Evolutionary conservation across 2,329 filamentous ascomycete species (phyloP), one percentile per base, ranked within the genome.

Genomic region (Alternaria hordeiaustralica): DNA sequence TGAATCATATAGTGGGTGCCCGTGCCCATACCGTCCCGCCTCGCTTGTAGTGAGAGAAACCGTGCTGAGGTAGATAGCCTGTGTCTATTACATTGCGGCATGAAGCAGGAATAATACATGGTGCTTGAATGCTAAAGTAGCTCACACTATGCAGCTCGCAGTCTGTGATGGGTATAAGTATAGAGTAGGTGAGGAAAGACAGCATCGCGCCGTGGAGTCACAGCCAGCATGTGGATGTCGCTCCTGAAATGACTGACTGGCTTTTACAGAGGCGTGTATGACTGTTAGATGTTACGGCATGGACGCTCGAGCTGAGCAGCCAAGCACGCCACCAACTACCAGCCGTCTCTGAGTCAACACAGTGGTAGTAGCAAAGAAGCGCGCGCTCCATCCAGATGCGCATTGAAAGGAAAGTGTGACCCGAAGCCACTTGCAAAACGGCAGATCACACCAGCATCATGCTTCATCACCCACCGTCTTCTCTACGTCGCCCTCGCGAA

Each of bases 391-490:
- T n/a, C 36, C 23, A n/a, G 5, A 23, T 53, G 20, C 20, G 13
- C 49, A 53, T 6, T 23, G 10, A 25, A 10, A 30, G 5, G 5
- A 3, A 1, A 23, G 30, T 41, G 3, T 36, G 30, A 53, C 30
- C 20, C 2, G 20, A 2, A 36, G 20, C 49, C 8, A 53, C 30
- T 9, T 23, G 30, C 13, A 13, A 36, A 53, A 41, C 13, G 1
- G 12, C 49, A 23, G 30, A 25, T 6, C 20, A 53, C 6, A 15
- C 28, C 43, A 44, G 36, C 21, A 41, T 61, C 51, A 65, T 55
- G 46, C 57, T 30, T 65, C 60, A 25, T 57, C 44, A 41, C 44
- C 36, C 46, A 53, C 20, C 53, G 46, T 50, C 41, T 49, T 57
- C 10, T 61, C 56, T 33, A 60, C 60, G 13, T 61, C 53, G 18